Evolutionary conservation across 345 rosid species (phyloP).

Genomic region (Acer negundo): DNA sequence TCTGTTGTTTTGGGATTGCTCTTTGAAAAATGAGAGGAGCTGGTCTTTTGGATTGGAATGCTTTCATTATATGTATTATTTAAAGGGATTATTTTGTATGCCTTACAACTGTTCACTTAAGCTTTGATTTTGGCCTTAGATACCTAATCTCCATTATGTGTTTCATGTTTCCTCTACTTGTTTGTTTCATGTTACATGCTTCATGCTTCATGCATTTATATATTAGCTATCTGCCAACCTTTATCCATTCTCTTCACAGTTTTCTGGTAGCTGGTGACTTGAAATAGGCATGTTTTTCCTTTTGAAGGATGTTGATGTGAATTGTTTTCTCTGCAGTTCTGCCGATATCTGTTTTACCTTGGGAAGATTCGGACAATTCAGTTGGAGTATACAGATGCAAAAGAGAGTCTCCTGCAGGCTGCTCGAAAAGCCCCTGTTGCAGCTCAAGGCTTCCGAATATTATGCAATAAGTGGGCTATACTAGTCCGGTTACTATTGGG

Average conservation of each 20-base stretch:
- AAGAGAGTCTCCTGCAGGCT: slow-evolving; percentile 86
- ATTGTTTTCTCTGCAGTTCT: slow-evolving; percentile 56
- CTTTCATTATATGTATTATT: neutral
- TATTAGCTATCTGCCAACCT: neutral
- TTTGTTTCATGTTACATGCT: slow-evolving; percentile 1
- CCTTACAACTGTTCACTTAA: neutral
- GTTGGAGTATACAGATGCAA: slow-evolving; percentile 87
- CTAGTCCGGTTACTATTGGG: slow-evolving; percentile 76
- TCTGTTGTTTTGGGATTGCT: neutral
- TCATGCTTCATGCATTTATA: neutral
- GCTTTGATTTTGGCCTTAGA: neutral
- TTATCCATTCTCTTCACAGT: slow-evolving; percentile 1
- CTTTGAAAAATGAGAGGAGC: neutral
- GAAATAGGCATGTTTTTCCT: neutral
- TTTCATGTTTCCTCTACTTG: neutral
- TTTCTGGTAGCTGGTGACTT: neutral
- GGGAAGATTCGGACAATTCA: slow-evolving; percentile 89
- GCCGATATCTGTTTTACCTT: slow-evolving; percentile 81
- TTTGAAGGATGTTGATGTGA: neutral
- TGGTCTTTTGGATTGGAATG: neutral
- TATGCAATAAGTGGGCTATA: slow-evolving; percentile 84
- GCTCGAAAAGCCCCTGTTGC: slow-evolving; percentile 89
- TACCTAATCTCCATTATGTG: neutral
- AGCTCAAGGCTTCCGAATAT: slow-evolving; percentile 73
- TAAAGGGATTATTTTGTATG: neutral